phyloP scores from a whole-genome alignment of 2,329 filamentous ascomycete genomes.

The Ophiosphaerella narmari region DNA sequence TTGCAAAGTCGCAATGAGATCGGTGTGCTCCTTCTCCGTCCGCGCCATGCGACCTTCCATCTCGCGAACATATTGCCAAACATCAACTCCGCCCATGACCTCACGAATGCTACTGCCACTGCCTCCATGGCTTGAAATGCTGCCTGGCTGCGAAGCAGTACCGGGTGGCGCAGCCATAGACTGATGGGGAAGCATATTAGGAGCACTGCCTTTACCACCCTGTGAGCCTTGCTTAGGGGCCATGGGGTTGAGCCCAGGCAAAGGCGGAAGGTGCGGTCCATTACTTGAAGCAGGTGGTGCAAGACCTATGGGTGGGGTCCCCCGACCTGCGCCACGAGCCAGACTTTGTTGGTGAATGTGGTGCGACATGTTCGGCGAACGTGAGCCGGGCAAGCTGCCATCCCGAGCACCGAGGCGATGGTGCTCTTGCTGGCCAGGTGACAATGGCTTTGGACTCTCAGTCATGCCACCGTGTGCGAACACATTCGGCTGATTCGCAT shows the following conservation, averaged over 20 bases:
- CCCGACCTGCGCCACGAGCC: constrained; percentile 60
- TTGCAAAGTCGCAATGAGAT: constrained; percentile 50
- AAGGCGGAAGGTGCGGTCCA: constrained; percentile 48
- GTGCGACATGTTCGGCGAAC: constrained; percentile 68
- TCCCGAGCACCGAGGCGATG: constrained; percentile 59
- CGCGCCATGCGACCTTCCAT: constrained; percentile 62
- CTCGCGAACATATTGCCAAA: constrained; percentile 74
- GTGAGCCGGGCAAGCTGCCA: constrained; percentile 57
- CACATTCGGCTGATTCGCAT: constrained; percentile 56
- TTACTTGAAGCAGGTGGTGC: constrained; percentile 49
- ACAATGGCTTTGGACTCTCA: constrained; percentile 85
- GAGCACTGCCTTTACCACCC: constrained; percentile 36
- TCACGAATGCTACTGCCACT: constrained; percentile 68
- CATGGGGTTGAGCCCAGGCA: constrained; percentile 49
- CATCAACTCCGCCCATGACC: constrained; percentile 64
- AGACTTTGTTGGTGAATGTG: constrained; percentile 69
- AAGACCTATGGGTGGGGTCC: constrained; percentile 56
- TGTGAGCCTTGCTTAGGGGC: constrained; percentile 38
- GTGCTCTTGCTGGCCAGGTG: constrained; percentile 63
- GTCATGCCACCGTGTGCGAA: constrained; percentile 76
- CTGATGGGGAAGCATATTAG: constrained; percentile 50
- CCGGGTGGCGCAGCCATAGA: constrained; percentile 40
- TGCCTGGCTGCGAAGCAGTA: constrained; percentile 55
- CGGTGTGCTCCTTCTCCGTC: constrained; percentile 55
- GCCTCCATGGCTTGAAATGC: constrained; percentile 60